These are phyloP conservation scores for Halophytophthora batemanensis DNA, from an alignment of 352 stramenopile genomes.

Conservation along the genomic window DNA sequence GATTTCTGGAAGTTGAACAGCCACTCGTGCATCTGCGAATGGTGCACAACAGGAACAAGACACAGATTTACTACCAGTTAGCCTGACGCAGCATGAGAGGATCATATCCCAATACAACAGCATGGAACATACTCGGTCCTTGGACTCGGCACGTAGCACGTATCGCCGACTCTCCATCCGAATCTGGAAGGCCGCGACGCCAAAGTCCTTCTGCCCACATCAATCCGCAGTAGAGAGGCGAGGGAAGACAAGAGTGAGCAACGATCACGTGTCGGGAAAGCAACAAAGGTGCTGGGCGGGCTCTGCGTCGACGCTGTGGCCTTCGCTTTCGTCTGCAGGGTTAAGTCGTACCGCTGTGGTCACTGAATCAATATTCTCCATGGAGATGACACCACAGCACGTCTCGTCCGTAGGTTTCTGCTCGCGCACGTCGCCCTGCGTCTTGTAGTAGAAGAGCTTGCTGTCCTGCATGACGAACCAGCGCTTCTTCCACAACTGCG, in stretches of 20 bases:
- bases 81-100: not conserved
- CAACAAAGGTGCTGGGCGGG: no score
- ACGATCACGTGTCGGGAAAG: conserved; percentile 14
- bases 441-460: conserved; percentile 83
- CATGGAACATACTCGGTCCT: conserved; percentile 77
- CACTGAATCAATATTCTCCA: conserved; percentile 82
- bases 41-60: not conserved
- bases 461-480: conserved; percentile 89
- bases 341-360: conserved; percentile 63
- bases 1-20: conserved; percentile 89
- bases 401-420: conserved; percentile 52
- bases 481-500: conserved; percentile 65
- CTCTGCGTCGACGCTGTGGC: no score
- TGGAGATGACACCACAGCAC: conserved; percentile 71
- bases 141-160: conserved; percentile 75
- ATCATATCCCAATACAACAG: not conserved
- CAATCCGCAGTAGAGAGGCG: conserved; percentile 8
- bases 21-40: conserved; percentile 85
- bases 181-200: conserved; percentile 79
- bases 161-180: conserved; percentile 72
- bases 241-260: conserved; percentile 22
- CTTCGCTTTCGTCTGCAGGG: conserved; percentile 7
- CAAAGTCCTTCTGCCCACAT: conserved; percentile 75
- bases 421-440: conserved; percentile 47
- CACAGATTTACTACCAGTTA: conserved; percentile 4